A percentile compares a stretch with the other conserved stretches of the same genome.
phyloP scores from a whole-genome alignment of 495 filamentous ascomycete genomes.

The Geoglossum glabrum region DNA sequence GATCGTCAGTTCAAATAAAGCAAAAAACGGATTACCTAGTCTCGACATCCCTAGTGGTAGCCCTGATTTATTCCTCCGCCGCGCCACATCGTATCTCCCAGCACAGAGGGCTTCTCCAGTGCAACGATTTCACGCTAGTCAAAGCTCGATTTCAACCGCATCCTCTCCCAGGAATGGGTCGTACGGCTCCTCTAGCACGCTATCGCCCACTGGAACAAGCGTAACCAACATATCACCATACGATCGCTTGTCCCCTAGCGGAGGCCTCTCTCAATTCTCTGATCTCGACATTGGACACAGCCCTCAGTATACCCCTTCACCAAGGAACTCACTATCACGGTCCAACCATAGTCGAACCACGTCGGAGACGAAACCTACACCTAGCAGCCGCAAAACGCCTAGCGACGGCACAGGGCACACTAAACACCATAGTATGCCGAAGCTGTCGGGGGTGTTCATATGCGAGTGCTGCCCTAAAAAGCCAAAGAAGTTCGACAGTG shows the following conservation, averaged over 20 bases:
- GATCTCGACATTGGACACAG: slow-evolving; percentile 24
- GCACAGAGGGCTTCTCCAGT: slow-evolving; percentile 36
- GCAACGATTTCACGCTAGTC: slow-evolving; percentile 34
- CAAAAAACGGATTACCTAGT: background rate
- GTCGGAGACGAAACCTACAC: slow-evolving; percentile 1
- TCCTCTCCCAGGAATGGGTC: slow-evolving; percentile 55
- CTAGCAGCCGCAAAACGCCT: slow-evolving; percentile 15
- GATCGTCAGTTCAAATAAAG: background rate
- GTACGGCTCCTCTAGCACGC: slow-evolving; percentile 41
- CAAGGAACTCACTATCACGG: slow-evolving; percentile 4
- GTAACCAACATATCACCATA: slow-evolving; percentile 52
- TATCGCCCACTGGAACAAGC: slow-evolving; percentile 49
- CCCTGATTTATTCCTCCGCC: slow-evolving; percentile 20
- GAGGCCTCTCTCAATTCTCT: slow-evolving; percentile 39
- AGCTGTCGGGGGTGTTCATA: slow-evolving; percentile 38
- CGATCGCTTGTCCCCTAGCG: slow-evolving; percentile 52
- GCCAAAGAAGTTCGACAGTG: slow-evolving; percentile 86
- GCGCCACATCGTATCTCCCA: background rate
- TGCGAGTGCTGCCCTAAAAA: slow-evolving; percentile 98
- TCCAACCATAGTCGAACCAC: background rate
- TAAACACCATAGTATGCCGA: slow-evolving; percentile 18
- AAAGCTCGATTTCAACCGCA: slow-evolving; percentile 50
- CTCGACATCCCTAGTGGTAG: background rate
- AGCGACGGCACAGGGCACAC: slow-evolving; percentile 5
- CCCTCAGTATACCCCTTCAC: slow-evolving; percentile 13